phyloP scores from a whole-genome alignment of 2,329 filamentous ascomycete genomes.

The Aspergillus phoenicis region DNA sequence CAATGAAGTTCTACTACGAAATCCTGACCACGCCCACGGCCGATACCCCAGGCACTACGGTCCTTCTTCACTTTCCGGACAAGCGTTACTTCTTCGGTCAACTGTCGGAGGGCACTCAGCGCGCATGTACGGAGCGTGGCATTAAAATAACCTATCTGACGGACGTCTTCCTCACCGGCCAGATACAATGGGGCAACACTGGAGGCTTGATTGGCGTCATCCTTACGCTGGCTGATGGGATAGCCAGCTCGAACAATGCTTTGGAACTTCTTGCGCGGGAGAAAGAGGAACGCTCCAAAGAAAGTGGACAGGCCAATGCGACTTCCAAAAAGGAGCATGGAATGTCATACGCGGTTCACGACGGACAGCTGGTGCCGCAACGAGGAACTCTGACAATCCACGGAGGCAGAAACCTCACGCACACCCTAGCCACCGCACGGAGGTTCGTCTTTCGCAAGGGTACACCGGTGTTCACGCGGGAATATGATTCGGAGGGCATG shows the following conservation, averaged over 20 bases:
- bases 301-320: constrained; percentile 22
- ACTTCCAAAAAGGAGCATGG: constrained; percentile 30
- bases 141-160: constrained; percentile 65
- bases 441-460: constrained; percentile 85
- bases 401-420: constrained; percentile 76
- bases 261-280: constrained; percentile 45
- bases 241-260: constrained; percentile 51
- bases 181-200: constrained; percentile 71
- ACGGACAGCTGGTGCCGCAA: constrained; percentile 25
- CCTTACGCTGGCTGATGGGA: constrained; percentile 75
- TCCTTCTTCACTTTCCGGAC: constrained; percentile 78
- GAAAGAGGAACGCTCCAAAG: constrained; percentile 34
- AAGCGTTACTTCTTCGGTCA: constrained; percentile 85
- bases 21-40: constrained; percentile 80
- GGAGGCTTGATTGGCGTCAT: constrained; percentile 86
- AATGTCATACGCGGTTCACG: constrained; percentile 33
- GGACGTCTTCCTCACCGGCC: constrained; percentile 82
- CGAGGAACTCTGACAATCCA: constrained; percentile 65
- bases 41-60: constrained; percentile 78
- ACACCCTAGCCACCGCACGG: constrained; percentile 79
- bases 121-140: constrained; percentile 70
- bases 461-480: constrained; percentile 70
- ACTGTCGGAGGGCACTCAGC: constrained; percentile 80
- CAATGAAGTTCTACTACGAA: constrained; percentile 75
- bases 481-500: constrained; percentile 56